Percentiles rank a stretch among this genome's conserved stretches.
phyloP scores from a whole-genome alignment of 164 flowering plant genomes.

The Magnolia officinalis region DNA sequence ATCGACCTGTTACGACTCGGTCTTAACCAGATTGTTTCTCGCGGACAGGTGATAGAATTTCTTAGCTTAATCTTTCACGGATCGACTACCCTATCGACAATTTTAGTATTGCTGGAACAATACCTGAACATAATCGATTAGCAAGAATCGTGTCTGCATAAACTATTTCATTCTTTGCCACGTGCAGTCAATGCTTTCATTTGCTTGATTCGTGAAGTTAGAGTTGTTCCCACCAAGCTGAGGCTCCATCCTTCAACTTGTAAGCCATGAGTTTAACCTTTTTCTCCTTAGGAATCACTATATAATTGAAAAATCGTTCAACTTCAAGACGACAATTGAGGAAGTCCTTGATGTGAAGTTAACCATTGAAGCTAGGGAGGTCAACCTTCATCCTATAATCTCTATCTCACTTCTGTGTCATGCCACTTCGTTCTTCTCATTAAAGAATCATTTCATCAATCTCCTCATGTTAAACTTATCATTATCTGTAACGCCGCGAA shows the following conservation, averaged over 20 bases:
- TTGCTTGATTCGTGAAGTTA: neutral
- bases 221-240: neutral
- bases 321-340: too few relatives aligned
- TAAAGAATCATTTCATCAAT: too few relatives aligned
- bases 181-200: neutral
- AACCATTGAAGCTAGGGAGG: too few relatives aligned
- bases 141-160: neutral
- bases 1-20: neutral
- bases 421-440: too few relatives aligned
- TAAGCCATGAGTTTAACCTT: too few relatives aligned
- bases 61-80: neutral
- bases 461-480: too few relatives aligned
- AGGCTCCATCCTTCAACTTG: neutral
- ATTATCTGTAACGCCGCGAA: too few relatives aligned
- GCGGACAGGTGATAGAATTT: neutral
- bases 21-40: neutral
- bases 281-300: too few relatives aligned
- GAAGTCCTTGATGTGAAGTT: too few relatives aligned
- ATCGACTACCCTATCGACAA: neutral
- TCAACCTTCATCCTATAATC: too few relatives aligned
- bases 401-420: too few relatives aligned
- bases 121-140: neutral
- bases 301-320: too few relatives aligned
- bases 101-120: neutral
- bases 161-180: neutral